These are phyloP conservation scores for Vicia villosa DNA, from an alignment of 306 rosid species.

Conservation along the genomic window DNA sequence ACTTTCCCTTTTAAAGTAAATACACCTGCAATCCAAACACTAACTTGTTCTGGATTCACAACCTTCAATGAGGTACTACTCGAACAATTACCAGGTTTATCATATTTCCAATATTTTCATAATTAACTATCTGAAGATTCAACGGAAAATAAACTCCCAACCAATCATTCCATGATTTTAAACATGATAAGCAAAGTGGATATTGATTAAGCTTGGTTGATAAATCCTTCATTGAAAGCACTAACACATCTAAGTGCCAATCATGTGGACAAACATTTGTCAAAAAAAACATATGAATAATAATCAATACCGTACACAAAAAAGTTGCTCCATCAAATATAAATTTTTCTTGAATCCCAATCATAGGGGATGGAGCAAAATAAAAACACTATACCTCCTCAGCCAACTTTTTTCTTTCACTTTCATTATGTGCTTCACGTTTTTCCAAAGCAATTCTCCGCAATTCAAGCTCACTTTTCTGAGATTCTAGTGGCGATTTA, in stretches of 20 bases:
- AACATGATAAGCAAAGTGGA: neutral
- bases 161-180: slow-evolving; percentile 29
- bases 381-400: slow-evolving; percentile 60
- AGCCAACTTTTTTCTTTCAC: slow-evolving; percentile 77
- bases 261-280: slow-evolving; percentile 12
- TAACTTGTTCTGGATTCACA: slow-evolving; percentile 17
- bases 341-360: slow-evolving; percentile 27
- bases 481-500: slow-evolving; percentile 80
- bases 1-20: too few species aligned
- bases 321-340: slow-evolving; percentile 1
- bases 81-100: slow-evolving; percentile 2
- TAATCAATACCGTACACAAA: slow-evolving; percentile 5
- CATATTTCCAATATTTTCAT: neutral
- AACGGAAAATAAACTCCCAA: neutral
- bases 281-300: slow-evolving; percentile 3
- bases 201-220: neutral
- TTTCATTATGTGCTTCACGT: slow-evolving; percentile 83
- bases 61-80: slow-evolving; percentile 13
- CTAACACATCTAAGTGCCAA: slow-evolving; percentile 7
- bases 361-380: slow-evolving; percentile 39
- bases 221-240: slow-evolving; percentile 24
- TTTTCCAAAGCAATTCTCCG: slow-evolving; percentile 73
- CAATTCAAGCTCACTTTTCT: slow-evolving; percentile 72
- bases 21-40: neutral
- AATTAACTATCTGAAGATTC: slow-evolving; percentile 4